A percentile compares a stretch with the other conserved stretches of the same genome.
Evolutionary conservation across 768 basidiomycete species (phyloP).

Genomic region (Lactarius indigo): DNA sequence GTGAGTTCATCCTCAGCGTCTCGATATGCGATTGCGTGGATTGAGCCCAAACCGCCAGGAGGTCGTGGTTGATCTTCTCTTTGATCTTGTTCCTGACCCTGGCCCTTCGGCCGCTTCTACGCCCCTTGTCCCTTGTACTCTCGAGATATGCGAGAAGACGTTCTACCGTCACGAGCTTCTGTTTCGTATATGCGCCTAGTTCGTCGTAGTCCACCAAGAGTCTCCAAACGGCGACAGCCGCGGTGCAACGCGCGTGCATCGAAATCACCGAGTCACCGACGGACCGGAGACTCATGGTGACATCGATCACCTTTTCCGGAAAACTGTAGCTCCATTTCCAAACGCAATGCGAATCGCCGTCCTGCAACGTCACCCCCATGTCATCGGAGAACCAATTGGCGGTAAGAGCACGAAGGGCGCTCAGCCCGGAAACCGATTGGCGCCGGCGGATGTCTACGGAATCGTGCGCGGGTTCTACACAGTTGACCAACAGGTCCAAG

Average conservation of each 20-base stretch:
- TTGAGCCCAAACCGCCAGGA: conserved; percentile 2
- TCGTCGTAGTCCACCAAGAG: conserved; percentile 4
- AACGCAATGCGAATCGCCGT: not conserved
- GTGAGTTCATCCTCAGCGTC: not conserved
- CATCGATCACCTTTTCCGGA: not conserved
- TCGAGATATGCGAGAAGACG: not conserved
- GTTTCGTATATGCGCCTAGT: conserved; percentile 1
- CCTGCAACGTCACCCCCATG: not conserved
- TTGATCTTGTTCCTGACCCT: not conserved
- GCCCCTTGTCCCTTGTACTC: not conserved
- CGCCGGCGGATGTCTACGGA: not conserved
- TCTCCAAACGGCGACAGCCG: not conserved
- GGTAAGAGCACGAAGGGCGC: conserved; percentile 5
- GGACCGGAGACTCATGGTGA: not conserved
- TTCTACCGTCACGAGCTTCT: conserved; percentile 6
- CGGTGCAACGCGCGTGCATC: conserved; percentile 7
- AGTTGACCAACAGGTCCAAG: conserved; percentile 1
- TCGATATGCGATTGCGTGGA: conserved; percentile 4
- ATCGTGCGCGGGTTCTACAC: conserved; percentile 4
- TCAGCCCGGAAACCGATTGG: not conserved
- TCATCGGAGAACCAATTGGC: not conserved
- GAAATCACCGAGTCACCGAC: conserved; percentile 4
- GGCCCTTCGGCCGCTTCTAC: not conserved
- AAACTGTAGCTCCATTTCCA: conserved; percentile 6
- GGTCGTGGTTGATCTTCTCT: not conserved